Evolutionary conservation across 2,329 filamentous ascomycete genomes (phyloP).

Genomic region (Calcarisporium arbuscula): DNA sequence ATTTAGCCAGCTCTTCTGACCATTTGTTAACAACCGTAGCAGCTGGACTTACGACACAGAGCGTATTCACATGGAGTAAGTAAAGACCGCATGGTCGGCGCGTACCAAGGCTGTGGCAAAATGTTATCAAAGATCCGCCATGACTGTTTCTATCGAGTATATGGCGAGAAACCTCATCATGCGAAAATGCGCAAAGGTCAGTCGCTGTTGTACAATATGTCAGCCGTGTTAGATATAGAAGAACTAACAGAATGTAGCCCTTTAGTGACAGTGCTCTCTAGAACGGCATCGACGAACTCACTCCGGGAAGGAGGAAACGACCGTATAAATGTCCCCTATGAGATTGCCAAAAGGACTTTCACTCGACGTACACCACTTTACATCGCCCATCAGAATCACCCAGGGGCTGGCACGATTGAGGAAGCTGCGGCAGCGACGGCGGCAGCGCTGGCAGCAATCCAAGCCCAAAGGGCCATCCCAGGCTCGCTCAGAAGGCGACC

Average conservation of each 20-base stretch:
- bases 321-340: slow-evolving; percentile 97
- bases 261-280: slow-evolving; percentile 92
- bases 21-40: too few relatives aligned
- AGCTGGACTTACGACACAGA: too few relatives aligned
- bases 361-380: slow-evolving; percentile 88
- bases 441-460: slow-evolving; percentile 65
- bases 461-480: slow-evolving; percentile 35
- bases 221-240: background rate
- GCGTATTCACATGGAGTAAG: slow-evolving; percentile 86
- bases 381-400: slow-evolving; percentile 94
- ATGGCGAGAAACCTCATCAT: slow-evolving; percentile 98
- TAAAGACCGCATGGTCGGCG: too few relatives aligned
- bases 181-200: slow-evolving; percentile 94
- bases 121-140: slow-evolving; percentile 83
- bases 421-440: slow-evolving; percentile 86
- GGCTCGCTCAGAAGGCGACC: slow-evolving; percentile 63
- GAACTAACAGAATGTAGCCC: slow-evolving; percentile 48
- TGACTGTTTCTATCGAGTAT: slow-evolving; percentile 90
- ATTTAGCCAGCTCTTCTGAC: too few relatives aligned
- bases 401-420: slow-evolving; percentile 90
- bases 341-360: slow-evolving; percentile 97
- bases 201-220: slow-evolving; percentile 18
- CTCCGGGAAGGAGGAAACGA: slow-evolving; percentile 84
- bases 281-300: slow-evolving; percentile 92
- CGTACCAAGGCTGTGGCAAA: too few relatives aligned